phyloP scores from a whole-genome alignment of 331 rosid species.

The Ulmus americana region DNA sequence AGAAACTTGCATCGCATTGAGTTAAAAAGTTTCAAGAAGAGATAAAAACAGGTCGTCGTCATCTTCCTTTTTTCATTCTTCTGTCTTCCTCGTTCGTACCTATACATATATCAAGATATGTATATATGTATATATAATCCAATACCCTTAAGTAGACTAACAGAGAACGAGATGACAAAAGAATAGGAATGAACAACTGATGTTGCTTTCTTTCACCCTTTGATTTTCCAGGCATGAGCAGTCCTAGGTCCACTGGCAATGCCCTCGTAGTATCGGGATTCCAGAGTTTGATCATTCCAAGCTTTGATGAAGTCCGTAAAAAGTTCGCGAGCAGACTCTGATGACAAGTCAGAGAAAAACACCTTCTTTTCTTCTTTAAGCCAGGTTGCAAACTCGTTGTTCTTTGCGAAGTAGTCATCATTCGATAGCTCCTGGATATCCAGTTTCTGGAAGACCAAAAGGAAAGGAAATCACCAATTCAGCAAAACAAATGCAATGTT shows the following conservation, averaged over 20 bases:
- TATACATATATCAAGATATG: not conserved
- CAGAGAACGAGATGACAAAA: not conserved
- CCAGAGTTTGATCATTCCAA: slow-evolving; percentile 66
- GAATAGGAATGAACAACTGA: not conserved
- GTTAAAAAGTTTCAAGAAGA: no score
- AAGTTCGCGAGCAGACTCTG: slow-evolving; percentile 62
- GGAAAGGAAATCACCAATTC: slow-evolving; percentile 5
- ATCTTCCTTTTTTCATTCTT: not conserved
- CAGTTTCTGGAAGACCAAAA: slow-evolving; percentile 29
- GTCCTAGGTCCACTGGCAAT: slow-evolving; percentile 67
- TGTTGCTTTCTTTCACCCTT: slow-evolving; percentile 21
- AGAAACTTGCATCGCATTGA: no score
- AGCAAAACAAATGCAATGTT: slow-evolving; percentile 1
- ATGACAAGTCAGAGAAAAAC: slow-evolving; percentile 74
- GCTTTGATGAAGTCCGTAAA: slow-evolving; percentile 63
- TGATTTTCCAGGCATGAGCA: slow-evolving; percentile 76
- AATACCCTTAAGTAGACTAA: not conserved
- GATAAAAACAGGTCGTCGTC: no score
- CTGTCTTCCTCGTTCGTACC: not conserved
- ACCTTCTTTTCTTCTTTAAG: slow-evolving; percentile 77
- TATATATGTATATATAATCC: not conserved
- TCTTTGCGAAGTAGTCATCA: slow-evolving; percentile 82
- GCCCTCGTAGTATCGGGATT: slow-evolving; percentile 72
- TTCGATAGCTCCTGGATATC: slow-evolving; percentile 55
- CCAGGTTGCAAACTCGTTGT: slow-evolving; percentile 87